phyloP scores from a whole-genome alignment of 2,329 filamentous ascomycete species.

The Lachnellula subtilissima region DNA sequence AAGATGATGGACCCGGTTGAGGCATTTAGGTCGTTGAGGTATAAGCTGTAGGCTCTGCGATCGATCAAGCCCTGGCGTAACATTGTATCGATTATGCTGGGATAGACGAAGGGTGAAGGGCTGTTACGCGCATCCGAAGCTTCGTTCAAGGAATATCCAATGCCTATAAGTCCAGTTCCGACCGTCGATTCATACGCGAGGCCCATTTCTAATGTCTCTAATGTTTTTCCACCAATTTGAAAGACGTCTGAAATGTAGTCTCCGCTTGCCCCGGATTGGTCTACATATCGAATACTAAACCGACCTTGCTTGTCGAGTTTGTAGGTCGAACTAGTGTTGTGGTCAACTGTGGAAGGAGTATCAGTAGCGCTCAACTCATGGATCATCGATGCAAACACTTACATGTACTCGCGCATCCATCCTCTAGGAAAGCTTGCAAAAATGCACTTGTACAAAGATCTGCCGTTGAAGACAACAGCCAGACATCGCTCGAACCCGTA shows the following conservation, averaged over 20 bases:
- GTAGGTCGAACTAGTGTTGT: slow-evolving; percentile 44
- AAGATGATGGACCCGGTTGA: slow-evolving; percentile 36
- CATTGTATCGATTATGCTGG: slow-evolving; percentile 30
- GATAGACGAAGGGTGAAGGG: slow-evolving; percentile 26
- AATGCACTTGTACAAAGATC: slow-evolving; percentile 16
- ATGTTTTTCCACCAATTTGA: slow-evolving; percentile 41
- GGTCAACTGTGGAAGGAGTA: slow-evolving; percentile 38
- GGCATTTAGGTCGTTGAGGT: slow-evolving; percentile 28
- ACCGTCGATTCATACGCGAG: slow-evolving; percentile 44
- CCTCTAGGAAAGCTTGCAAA: slow-evolving; percentile 21
- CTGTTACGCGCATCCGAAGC: slow-evolving; percentile 30
- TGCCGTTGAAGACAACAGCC: slow-evolving; percentile 41
- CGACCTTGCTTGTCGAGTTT: slow-evolving; percentile 36
- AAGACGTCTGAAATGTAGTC: slow-evolving; percentile 54
- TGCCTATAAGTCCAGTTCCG: slow-evolving; percentile 50
- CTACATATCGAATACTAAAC: slow-evolving; percentile 56
- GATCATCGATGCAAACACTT: slow-evolving; percentile 31
- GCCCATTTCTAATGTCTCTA: slow-evolving; percentile 51
- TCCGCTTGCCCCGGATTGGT: slow-evolving; percentile 46
- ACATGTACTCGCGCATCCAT: slow-evolving; percentile 37
- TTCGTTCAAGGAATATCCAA: slow-evolving; percentile 48
- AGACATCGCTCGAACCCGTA: slow-evolving; percentile 59
- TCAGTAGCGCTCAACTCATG: background rate
- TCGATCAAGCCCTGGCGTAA: slow-evolving; percentile 37
- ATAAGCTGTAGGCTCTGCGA: slow-evolving; percentile 36